Evolutionary conservation across 805 yeast species (phyloP), one percentile per base, ranked within the genome.

Genomic region (Yarrowia porcina): DNA sequence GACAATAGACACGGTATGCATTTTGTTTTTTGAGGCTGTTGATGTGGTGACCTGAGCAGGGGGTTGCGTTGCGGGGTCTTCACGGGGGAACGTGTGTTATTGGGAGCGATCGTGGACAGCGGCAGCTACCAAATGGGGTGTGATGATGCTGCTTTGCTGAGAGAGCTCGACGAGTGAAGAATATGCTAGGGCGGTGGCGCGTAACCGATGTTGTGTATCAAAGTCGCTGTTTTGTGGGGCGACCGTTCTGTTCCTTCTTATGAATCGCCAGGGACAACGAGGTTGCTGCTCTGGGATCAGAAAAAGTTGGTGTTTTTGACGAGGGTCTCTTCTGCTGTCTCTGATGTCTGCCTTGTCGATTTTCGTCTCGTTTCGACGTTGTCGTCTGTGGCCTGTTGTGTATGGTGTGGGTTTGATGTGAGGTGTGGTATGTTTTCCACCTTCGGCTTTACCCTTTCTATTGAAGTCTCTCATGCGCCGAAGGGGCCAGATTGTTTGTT

Each of bases 401-500:
- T 45, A n/a, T 12, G 15, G 56, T 33, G 39, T 32, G 56, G 56
- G 56, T 49, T 47, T 49, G 39, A 32, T 49, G 56, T 45, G 36
- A 28, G 25, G 33, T 28, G 54, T 49, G 56, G 38, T 32, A 18
- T 49, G 38, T 32, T 49, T 47, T 49, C 39, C 39, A 32, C 12
- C 36, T 49, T 49, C 56, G 56, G 56, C 54, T 49, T 49, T 49
- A 49, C 56, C 39, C 56, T 49, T 49, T 49, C 56, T 21, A 33
- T 49, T 21, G 56, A 49, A 49, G 56, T 49, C 56, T 49, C 56
- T 49, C 39, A 33, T 49, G 56, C 56, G 56, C 39, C 39, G 56
- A 33, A 49, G 56, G 56, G 56, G 38, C n/a, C 52, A 13, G 52
- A 45, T 30, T 45, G 52, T 45, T 45, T 45, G 52, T 45, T 45